Percentiles rank a stretch among this genome's conserved stretches.
Evolutionary conservation across 2,329 filamentous ascomycete species (phyloP).

Genomic region (Fusarium luffae): DNA sequence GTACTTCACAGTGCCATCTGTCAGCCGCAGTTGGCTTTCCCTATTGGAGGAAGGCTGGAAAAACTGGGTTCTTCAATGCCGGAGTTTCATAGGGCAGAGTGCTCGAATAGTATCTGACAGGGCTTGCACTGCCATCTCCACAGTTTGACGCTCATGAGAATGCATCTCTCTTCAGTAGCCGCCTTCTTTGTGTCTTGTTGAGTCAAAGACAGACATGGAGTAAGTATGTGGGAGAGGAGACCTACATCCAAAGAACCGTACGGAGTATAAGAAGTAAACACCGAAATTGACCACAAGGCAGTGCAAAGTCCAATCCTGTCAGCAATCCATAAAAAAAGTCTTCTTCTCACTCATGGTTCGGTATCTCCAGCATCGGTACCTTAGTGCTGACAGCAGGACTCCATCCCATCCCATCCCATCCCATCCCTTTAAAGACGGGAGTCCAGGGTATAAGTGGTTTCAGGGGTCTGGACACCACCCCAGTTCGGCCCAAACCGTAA

Average conservation of each 20-base stretch:
- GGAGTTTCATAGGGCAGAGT: constrained; percentile 39
- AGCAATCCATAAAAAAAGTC: not conserved
- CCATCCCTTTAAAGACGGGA: constrained; percentile 11
- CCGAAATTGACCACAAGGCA: not conserved
- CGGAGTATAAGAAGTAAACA: not conserved
- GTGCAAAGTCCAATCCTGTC: not conserved
- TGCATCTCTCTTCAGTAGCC: not conserved
- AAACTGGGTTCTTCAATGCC: constrained; percentile 11
- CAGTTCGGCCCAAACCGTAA: constrained; percentile 17
- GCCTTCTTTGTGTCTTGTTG: not conserved
- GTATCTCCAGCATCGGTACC: constrained; percentile 7
- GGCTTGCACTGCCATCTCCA: constrained; percentile 31
- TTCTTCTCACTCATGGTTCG: not conserved
- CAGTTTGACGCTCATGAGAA: constrained; percentile 7
- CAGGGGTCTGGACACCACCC: constrained; percentile 25
- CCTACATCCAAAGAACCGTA: not conserved
- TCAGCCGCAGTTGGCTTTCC: constrained; percentile 34
- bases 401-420: not conserved
- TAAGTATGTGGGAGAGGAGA: not conserved
- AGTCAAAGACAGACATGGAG: not conserved
- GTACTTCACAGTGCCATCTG: constrained; percentile 29
- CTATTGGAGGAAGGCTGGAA: constrained; percentile 12
- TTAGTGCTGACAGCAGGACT: constrained; percentile 28
- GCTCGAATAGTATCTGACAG: constrained; percentile 1
- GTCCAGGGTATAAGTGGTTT: constrained; percentile 24